Percentiles rank a stretch among this genome's conserved stretches.
phyloP scores from a whole-genome alignment of 192 early-diverging fungal species.

The Coemansia sp. region DNA sequence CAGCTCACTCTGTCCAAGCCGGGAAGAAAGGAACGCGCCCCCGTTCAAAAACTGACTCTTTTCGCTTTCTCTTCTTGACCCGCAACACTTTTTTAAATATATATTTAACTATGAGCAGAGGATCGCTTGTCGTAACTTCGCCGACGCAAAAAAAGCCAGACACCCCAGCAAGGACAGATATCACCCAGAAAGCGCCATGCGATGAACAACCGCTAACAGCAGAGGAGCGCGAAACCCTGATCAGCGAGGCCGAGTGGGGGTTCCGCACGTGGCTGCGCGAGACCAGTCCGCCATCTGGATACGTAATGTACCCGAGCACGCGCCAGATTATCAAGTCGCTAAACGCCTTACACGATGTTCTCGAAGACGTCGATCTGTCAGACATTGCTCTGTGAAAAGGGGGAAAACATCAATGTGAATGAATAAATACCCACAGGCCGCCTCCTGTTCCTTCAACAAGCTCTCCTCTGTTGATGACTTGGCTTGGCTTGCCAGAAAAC shows the following conservation, averaged over 20 bases:
- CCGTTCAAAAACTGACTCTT: too few species aligned
- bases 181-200: background rate
- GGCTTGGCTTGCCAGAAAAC: too few species aligned
- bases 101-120: constrained; percentile 5
- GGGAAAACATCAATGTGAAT: background rate
- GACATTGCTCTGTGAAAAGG: constrained; percentile 24
- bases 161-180: background rate
- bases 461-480: too few species aligned
- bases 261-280: constrained; percentile 40
- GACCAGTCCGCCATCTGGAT: constrained; percentile 25
- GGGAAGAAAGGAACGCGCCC: too few species aligned
- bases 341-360: constrained; percentile 18
- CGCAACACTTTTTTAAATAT: background rate
- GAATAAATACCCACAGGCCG: background rate
- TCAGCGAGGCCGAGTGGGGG: constrained; percentile 42
- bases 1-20: too few species aligned
- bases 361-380: constrained; percentile 40
- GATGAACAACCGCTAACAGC: constrained; percentile 19
- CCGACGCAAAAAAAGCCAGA: constrained; percentile 12
- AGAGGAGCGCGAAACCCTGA: constrained; percentile 25
- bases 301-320: constrained; percentile 47
- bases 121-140: constrained; percentile 29
- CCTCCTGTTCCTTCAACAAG: background rate
- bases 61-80: background rate
- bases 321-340: constrained; percentile 46